Percentiles rank a stretch among this genome's conserved stretches.
phyloP scores from a whole-genome alignment of 768 basidiomycete genomes.

The Cystoderma amianthinum region DNA sequence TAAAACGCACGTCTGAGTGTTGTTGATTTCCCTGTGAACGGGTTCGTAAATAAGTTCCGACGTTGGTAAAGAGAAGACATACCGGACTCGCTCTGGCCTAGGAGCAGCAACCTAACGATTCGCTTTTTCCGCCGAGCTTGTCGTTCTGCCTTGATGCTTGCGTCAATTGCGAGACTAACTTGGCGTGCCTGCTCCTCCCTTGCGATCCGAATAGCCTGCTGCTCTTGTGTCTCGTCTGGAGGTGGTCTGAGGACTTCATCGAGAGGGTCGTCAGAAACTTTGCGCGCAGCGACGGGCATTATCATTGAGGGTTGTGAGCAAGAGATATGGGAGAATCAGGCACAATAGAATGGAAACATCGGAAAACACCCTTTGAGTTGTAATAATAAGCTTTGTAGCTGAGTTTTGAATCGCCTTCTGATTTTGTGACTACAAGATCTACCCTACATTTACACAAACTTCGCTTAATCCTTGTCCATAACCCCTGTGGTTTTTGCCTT shows the following conservation, averaged over 20 bases:
- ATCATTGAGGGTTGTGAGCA: constrained; percentile 13
- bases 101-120: constrained; percentile 64
- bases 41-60: neutral
- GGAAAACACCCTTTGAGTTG: constrained; percentile 9
- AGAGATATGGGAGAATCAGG: constrained; percentile 14
- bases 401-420: constrained; percentile 5
- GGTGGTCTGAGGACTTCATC: constrained; percentile 62
- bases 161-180: constrained; percentile 68
- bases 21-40: constrained; percentile 3
- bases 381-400: constrained; percentile 7
- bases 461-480: too few species aligned
- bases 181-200: constrained; percentile 62
- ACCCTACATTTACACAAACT: neutral
- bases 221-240: constrained; percentile 53
- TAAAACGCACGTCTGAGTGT: constrained; percentile 3
- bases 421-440: neutral
- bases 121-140: constrained; percentile 59
- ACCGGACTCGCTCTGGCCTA: constrained; percentile 84
- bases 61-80: constrained; percentile 14
- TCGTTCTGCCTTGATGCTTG: constrained; percentile 58
- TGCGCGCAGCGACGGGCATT: constrained; percentile 25
- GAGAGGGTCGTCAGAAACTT: constrained; percentile 50
- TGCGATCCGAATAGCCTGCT: constrained; percentile 45
- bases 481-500: too few species aligned
- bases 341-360: constrained; percentile 12